phyloP scores from a whole-genome alignment of 106 monocot species.

The Dioscorea alata region DNA sequence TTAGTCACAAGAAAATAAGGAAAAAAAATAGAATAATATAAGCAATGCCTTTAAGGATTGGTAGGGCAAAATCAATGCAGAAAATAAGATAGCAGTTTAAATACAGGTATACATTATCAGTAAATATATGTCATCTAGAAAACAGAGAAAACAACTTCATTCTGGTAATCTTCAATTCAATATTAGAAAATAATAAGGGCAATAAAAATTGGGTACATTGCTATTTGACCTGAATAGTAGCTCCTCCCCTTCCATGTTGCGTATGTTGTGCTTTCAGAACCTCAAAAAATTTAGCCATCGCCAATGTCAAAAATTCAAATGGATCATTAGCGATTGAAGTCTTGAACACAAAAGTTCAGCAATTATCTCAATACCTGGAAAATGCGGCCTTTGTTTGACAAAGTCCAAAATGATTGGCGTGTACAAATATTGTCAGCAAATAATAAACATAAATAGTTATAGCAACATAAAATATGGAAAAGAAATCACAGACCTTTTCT shows the following conservation, averaged over 20 bases:
- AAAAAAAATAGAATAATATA: too few species aligned
- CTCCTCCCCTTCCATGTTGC: conserved; percentile 76
- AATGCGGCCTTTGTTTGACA: conserved; percentile 53
- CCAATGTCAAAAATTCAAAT: neutral
- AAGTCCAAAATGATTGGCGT: conserved; percentile 6
- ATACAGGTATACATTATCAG: too few species aligned
- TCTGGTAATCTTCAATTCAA: too few species aligned
- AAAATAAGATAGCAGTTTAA: too few species aligned
- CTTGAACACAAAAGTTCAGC: too few species aligned
- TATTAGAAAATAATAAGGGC: too few species aligned
- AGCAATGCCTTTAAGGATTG: too few species aligned
- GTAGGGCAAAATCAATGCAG: too few species aligned
- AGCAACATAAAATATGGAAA: conserved; percentile 10
- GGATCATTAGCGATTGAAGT: neutral
- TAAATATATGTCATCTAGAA: too few species aligned
- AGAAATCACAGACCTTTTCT: conserved; percentile 61
- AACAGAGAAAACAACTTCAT: too few species aligned
- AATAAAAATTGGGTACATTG: too few species aligned
- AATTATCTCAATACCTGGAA: conserved; percentile 53
- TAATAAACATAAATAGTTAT: conserved; percentile 14
- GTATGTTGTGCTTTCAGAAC: conserved; percentile 73
- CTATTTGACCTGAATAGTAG: conserved; percentile 56
- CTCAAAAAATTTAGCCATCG: conserved; percentile 13
- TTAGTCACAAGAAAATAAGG: too few species aligned
- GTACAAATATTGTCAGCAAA: conserved; percentile 1